A percentile compares a stretch with the other conserved stretches of the same genome.
Evolutionary conservation across 805 yeast genomes (phyloP).

Genomic region (Grigorovia transvaalensis): DNA sequence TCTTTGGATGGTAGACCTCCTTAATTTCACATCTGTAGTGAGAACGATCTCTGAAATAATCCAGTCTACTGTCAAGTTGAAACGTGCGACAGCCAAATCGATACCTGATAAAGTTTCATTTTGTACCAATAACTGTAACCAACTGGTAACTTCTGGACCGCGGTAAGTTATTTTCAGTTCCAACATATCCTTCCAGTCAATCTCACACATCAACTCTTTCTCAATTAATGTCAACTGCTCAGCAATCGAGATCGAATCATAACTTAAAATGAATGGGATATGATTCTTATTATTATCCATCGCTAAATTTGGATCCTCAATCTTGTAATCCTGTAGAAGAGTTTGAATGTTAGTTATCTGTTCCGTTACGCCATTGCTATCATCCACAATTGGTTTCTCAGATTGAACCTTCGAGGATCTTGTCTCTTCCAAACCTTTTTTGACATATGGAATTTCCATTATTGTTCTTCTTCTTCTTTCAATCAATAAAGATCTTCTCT

Average conservation of each 20-base stretch:
- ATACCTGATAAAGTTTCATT: conserved; percentile 56
- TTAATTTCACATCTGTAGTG: conserved; percentile 47
- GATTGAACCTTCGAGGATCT: conserved; percentile 11
- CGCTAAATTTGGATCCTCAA: conserved; percentile 19
- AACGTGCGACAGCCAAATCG: conserved; percentile 71
- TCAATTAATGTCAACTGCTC: conserved; percentile 82
- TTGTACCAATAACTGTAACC: conserved; percentile 67
- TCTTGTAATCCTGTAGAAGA: conserved; percentile 16
- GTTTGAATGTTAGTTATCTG: conserved; percentile 16
- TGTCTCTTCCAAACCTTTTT: conserved; percentile 9
- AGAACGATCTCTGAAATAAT: conserved; percentile 76
- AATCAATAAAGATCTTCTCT: conserved; percentile 26
- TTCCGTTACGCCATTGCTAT: conserved; percentile 1
- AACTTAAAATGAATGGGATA: conserved; percentile 71
- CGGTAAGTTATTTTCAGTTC: conserved; percentile 65
- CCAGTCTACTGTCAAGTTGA: conserved; percentile 87
- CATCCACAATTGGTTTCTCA: conserved; percentile 1
- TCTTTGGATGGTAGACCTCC: conserved; percentile 65
- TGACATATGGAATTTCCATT: conserved; percentile 20
- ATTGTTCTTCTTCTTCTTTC: conserved; percentile 33
- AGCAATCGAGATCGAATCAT: conserved; percentile 56
- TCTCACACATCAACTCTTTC: conserved; percentile 67
- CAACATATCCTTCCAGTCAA: conserved; percentile 86
- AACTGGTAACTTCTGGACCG: conserved; percentile 60
- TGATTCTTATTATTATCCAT: conserved; percentile 40